phyloP scores from a whole-genome alignment of 1,284 basidiomycete species.

The Trametes pubescens region DNA sequence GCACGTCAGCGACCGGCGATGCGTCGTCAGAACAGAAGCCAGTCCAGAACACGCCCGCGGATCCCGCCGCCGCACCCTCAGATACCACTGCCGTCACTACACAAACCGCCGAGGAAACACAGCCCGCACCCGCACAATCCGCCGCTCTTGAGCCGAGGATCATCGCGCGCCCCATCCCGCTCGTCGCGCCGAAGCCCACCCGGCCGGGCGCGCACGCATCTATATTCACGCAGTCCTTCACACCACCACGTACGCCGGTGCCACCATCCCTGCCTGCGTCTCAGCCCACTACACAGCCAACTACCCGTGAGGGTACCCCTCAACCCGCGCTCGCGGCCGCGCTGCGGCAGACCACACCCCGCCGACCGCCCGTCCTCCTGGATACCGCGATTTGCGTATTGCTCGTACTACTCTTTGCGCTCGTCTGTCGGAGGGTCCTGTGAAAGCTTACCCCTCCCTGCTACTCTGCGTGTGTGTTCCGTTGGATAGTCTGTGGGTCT shows the following conservation, averaged over 20 bases:
- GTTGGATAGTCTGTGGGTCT: conserved; percentile 7
- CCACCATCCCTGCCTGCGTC: neutral
- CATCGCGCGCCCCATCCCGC: conserved; percentile 32
- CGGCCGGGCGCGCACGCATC: conserved; percentile 38
- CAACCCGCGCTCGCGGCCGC: conserved; percentile 32
- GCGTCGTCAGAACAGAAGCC: conserved; percentile 18
- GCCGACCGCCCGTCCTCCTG: conserved; percentile 65
- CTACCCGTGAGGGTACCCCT: conserved; percentile 26
- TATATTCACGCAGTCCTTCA: conserved; percentile 34
- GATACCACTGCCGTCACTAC: conserved; percentile 7
- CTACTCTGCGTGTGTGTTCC: neutral
- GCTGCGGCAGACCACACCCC: conserved; percentile 33
- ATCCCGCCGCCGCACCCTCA: conserved; percentile 7
- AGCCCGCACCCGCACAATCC: conserved; percentile 1
- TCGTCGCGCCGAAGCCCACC: conserved; percentile 40
- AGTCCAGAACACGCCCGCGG: conserved; percentile 5
- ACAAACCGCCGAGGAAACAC: neutral
- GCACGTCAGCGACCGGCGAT: conserved; percentile 12
- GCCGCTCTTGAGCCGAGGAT: conserved; percentile 19
- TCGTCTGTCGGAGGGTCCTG: conserved; percentile 67
- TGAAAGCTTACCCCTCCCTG: conserved; percentile 41
- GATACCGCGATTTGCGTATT: conserved; percentile 76
- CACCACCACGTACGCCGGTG: conserved; percentile 26
- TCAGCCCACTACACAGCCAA: conserved; percentile 9
- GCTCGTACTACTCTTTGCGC: conserved; percentile 66